Evolutionary conservation across 176 grass and related monocot genomes (phyloP).

Genomic region (Thalia dealbata): DNA sequence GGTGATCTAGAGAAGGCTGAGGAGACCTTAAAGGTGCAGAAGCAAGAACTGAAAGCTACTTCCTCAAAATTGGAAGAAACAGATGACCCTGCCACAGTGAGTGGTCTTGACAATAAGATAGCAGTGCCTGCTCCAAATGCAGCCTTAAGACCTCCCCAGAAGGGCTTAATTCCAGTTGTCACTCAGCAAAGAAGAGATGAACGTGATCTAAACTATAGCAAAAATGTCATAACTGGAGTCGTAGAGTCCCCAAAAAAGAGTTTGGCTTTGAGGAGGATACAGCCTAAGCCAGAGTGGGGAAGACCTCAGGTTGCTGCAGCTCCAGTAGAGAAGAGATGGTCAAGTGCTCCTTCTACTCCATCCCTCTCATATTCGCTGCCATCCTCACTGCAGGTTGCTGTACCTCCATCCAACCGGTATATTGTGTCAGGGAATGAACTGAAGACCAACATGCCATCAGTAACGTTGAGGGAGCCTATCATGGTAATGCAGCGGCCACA

Average conservation of each 20-base stretch:
- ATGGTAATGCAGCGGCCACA: constrained; percentile 90
- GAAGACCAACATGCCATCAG: constrained; percentile 39
- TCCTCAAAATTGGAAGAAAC: constrained; percentile 40
- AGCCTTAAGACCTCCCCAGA: constrained; percentile 45
- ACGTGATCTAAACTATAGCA: constrained; percentile 65
- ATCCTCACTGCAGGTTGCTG: constrained; percentile 48
- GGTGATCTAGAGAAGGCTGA: constrained; percentile 86
- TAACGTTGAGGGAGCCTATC: constrained; percentile 58
- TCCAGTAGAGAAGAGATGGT: constrained; percentile 62
- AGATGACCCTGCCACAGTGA: constrained; percentile 20
- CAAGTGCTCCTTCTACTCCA: constrained; percentile 35
- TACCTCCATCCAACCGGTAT: constrained; percentile 52
- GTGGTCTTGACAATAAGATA: constrained; percentile 46
- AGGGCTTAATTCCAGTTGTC: constrained; percentile 36
- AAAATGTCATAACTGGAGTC: constrained; percentile 39
- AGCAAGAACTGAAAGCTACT: constrained; percentile 47
- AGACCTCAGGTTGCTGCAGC: constrained; percentile 43
- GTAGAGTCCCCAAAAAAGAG: constrained; percentile 54
- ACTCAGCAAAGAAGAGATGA: constrained; percentile 72
- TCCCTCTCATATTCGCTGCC: constrained; percentile 47
- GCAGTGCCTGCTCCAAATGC: constrained; percentile 30
- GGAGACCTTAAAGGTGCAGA: constrained; percentile 67
- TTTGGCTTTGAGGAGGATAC: constrained; percentile 34
- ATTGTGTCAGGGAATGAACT: constrained; percentile 35
- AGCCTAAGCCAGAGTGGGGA: constrained; percentile 45